A percentile compares a stretch with the other conserved stretches of the same genome.
These are phyloP conservation scores for Fusarium penzigii DNA, from an alignment of 2,329 filamentous ascomycete species.

Conservation along the genomic window DNA sequence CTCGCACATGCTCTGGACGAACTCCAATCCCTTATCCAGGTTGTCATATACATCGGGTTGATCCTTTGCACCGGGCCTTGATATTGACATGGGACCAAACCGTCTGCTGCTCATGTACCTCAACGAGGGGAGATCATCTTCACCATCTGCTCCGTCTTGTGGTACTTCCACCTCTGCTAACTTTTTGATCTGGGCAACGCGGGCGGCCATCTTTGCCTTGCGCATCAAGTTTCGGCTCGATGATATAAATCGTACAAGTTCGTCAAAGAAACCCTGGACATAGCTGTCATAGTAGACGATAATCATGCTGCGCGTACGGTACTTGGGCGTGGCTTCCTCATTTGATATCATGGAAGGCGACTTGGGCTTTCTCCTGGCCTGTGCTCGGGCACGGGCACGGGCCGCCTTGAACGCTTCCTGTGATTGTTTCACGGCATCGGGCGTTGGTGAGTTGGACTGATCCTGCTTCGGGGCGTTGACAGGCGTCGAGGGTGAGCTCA, in stretches of 20 bases:
- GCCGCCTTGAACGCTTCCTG: slow-evolving; percentile 48
- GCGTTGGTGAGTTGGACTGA: slow-evolving; percentile 13
- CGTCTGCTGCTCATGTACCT: slow-evolving; percentile 42
- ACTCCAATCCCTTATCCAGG: slow-evolving; percentile 77
- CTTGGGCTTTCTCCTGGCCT: slow-evolving; percentile 51
- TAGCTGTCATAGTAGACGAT: slow-evolving; percentile 92
- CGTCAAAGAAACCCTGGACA: slow-evolving; percentile 80
- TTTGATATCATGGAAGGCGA: slow-evolving; percentile 54
- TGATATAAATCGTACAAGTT: slow-evolving; percentile 79
- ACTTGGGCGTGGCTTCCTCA: slow-evolving; percentile 52
- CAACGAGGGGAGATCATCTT: slow-evolving; percentile 41
- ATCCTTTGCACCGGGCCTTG: slow-evolving; percentile 26
- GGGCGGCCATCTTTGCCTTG: slow-evolving; percentile 82
- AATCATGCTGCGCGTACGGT: slow-evolving; percentile 72
- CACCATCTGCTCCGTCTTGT: slow-evolving; percentile 47
- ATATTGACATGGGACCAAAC: slow-evolving; percentile 32
- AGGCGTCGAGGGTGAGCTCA: slow-evolving; percentile 16
- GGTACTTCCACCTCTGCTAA: slow-evolving; percentile 61
- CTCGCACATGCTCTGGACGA: slow-evolving; percentile 80
- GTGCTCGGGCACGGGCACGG: slow-evolving; percentile 42
- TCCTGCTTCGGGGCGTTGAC: slow-evolving; percentile 31
- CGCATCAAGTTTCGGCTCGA: slow-evolving; percentile 80
- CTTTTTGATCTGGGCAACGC: slow-evolving; percentile 65
- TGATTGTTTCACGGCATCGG: slow-evolving; percentile 37
- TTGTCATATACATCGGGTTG: slow-evolving; percentile 64